Evolutionary conservation across 371 early-diverging fungal species (phyloP).

Genomic region (Lichtheimia ornata): DNA sequence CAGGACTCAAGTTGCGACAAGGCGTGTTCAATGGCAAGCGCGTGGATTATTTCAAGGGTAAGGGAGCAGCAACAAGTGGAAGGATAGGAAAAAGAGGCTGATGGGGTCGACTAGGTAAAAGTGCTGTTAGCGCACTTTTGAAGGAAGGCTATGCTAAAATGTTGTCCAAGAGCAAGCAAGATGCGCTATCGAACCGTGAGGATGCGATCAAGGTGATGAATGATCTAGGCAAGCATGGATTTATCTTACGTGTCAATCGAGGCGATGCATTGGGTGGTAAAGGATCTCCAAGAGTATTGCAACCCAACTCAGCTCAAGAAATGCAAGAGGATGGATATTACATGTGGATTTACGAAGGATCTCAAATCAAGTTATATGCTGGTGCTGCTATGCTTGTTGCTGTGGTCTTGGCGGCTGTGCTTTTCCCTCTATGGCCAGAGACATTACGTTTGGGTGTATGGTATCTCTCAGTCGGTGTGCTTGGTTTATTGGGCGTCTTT

Average conservation of each 20-base stretch:
- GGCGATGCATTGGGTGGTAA: constrained; percentile 57
- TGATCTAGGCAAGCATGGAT: constrained; percentile 68
- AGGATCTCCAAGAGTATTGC: constrained; percentile 54
- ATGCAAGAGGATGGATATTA: constrained; percentile 87
- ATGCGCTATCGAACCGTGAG: constrained; percentile 59
- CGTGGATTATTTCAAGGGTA: constrained; percentile 93
- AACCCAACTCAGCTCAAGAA: constrained; percentile 66
- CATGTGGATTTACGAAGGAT: constrained; percentile 96
- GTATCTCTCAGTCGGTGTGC: constrained; percentile 85
- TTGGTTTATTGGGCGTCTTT: constrained; percentile 91
- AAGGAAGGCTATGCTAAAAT: constrained; percentile 68
- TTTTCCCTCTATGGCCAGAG: constrained; percentile 99
- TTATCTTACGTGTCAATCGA: constrained; percentile 75
- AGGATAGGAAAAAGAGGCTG: constrained; percentile 1
- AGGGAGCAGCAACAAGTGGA: background rate
- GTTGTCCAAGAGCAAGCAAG: constrained; percentile 45
- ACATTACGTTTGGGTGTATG: constrained; percentile 83
- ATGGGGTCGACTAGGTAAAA: constrained; percentile 65
- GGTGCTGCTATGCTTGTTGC: constrained; percentile 78
- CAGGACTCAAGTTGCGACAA: constrained; percentile 78
- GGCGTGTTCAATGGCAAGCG: constrained; percentile 91
- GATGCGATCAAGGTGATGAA: constrained; percentile 69
- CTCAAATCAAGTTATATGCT: constrained; percentile 73
- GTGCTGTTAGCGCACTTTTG: constrained; percentile 85
- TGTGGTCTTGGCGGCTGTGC: constrained; percentile 85